Conservation (phyloP, 2,329 filamentous ascomycete genomes). For the Tolypocladium paradoxum region DNA sequence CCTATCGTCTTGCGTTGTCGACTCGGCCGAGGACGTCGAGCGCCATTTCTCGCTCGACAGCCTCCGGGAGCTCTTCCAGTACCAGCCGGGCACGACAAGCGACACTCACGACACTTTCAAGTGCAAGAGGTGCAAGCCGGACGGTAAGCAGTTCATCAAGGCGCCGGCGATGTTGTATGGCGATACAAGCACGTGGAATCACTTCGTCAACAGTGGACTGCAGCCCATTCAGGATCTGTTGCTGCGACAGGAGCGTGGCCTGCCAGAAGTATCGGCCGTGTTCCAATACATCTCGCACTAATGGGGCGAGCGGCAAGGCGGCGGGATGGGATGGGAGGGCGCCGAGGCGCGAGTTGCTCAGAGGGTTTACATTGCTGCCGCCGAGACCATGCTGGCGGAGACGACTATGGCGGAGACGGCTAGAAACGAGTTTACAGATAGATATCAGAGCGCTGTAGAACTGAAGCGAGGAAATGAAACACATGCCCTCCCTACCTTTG, state of each 20-base stretch:
- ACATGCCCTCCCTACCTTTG: not conserved
- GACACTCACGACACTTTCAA: slow-evolving; percentile 99
- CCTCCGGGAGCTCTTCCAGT: slow-evolving; percentile 88
- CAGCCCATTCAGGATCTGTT: slow-evolving; percentile 82
- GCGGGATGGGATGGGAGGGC: not conserved
- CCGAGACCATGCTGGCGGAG: not conserved
- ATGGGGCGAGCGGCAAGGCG: not conserved
- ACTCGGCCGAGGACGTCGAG: slow-evolving; percentile 93
- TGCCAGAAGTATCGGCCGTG: slow-evolving; percentile 78
- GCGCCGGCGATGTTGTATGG: slow-evolving; percentile 93
- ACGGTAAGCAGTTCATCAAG: slow-evolving; percentile 80
- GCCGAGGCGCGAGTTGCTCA: not conserved
- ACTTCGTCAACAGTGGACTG: slow-evolving; percentile 76
- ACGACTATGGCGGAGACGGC: not conserved
- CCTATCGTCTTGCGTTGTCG: slow-evolving; percentile 89
- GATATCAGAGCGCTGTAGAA: too few relatives aligned
- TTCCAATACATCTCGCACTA: slow-evolving; percentile 97
- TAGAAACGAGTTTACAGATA: not conserved
- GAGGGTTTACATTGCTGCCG: not conserved
- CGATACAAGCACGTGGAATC: slow-evolving; percentile 98
- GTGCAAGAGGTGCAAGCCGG: slow-evolving; percentile 85
- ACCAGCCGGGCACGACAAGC: slow-evolving; percentile 70
- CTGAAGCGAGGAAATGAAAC: not conserved
- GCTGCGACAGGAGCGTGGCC: slow-evolving; percentile 71
- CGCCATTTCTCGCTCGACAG: slow-evolving; percentile 90